phyloP scores from a whole-genome alignment of 2,329 filamentous ascomycete genomes.

The Neofusicoccum sp. region DNA sequence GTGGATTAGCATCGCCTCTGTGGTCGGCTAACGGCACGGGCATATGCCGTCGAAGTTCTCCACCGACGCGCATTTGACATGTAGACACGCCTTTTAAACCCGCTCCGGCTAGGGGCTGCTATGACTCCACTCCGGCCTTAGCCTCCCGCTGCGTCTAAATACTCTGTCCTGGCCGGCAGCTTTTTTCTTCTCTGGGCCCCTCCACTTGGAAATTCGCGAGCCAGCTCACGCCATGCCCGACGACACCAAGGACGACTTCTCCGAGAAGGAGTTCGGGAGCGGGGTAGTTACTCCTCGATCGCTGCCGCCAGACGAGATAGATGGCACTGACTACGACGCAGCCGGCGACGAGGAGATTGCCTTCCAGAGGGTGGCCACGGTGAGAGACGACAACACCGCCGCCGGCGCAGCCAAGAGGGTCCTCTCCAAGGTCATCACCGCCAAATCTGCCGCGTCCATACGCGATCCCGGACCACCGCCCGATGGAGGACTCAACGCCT shows the following conservation, averaged over 20 bases:
- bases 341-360: slow-evolving; percentile 11
- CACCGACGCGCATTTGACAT: slow-evolving; percentile 1
- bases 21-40: neutral
- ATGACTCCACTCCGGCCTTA: slow-evolving; percentile 6
- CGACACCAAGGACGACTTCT: slow-evolving; percentile 2
- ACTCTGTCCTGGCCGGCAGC: neutral
- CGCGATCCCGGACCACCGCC: slow-evolving; percentile 38
- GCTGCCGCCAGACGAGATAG: slow-evolving; percentile 9
- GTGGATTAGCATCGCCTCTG: neutral
- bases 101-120: neutral
- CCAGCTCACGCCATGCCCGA: neutral
- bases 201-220: neutral
- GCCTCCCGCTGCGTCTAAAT: neutral
- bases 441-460: slow-evolving; percentile 27
- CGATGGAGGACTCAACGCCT: slow-evolving; percentile 37
- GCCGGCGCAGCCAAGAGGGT: slow-evolving; percentile 3
- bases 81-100: neutral
- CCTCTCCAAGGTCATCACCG: slow-evolving; percentile 21
- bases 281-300: slow-evolving; percentile 18
- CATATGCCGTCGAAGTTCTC: neutral
- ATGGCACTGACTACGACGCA: slow-evolving; percentile 7
- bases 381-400: neutral
- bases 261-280: slow-evolving; percentile 17
- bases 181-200: neutral
- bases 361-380: slow-evolving; percentile 10